These are phyloP conservation scores for Naganishia liquefaciens DNA, from an alignment of 1,284 basidiomycete genomes.

Conservation along the genomic window DNA sequence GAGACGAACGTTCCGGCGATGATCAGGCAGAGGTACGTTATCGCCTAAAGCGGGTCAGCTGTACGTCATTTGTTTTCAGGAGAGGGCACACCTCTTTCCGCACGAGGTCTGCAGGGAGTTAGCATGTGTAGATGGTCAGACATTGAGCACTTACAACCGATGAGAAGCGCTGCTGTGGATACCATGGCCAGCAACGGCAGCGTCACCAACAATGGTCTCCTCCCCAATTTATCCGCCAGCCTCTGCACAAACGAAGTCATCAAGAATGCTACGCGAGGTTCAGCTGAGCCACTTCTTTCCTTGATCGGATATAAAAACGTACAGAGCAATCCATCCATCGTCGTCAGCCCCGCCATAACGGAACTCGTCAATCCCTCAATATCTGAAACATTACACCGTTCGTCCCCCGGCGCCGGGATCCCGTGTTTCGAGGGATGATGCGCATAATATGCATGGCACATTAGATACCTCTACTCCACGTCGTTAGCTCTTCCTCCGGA, in stretches of 20 bases:
- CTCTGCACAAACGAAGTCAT: constrained; percentile 42
- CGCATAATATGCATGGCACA: constrained; percentile 38
- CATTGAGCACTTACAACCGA: constrained; percentile 38
- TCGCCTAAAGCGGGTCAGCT: constrained; percentile 16
- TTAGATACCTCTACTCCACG: constrained; percentile 37
- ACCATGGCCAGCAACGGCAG: constrained; percentile 41
- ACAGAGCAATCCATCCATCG: constrained; percentile 43
- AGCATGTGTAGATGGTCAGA: background rate
- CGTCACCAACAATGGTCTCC: constrained; percentile 39
- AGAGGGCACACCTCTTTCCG: constrained; percentile 15
- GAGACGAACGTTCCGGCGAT: constrained; percentile 41
- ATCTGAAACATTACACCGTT: constrained; percentile 36
- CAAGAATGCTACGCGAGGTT: constrained; percentile 39
- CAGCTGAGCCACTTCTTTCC: background rate
- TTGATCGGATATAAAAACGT: constrained; percentile 22
- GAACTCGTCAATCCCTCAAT: constrained; percentile 41
- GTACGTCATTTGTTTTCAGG: background rate
- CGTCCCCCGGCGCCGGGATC: constrained; percentile 34
- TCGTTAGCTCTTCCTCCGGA: background rate
- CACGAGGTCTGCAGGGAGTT: constrained; percentile 3
- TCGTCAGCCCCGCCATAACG: constrained; percentile 42
- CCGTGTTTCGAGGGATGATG: constrained; percentile 23
- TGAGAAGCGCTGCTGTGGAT: constrained; percentile 39
- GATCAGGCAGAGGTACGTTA: constrained; percentile 40
- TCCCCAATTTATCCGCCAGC: constrained; percentile 39